Evolutionary conservation across 106 monocot species (phyloP).

Genomic region (Posidonia australis): DNA sequence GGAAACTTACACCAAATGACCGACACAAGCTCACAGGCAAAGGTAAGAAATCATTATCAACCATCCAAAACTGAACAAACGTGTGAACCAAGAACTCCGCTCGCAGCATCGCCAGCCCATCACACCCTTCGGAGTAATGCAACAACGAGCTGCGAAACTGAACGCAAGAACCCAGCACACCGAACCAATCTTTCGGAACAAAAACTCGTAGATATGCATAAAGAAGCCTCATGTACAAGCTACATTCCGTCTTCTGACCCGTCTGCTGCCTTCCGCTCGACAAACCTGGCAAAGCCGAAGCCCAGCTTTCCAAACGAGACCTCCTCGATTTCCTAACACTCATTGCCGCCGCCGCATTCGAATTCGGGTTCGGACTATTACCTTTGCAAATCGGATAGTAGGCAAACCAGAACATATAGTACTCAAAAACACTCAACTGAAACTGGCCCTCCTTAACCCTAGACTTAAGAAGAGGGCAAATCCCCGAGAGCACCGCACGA

Average conservation of each 20-base stretch:
- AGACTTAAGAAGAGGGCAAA: slow-evolving; percentile 47
- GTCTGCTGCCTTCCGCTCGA: slow-evolving; percentile 14
- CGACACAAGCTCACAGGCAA: slow-evolving; percentile 30
- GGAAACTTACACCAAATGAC: slow-evolving; percentile 39
- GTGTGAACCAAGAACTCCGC: slow-evolving; percentile 78
- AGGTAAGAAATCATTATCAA: slow-evolving; percentile 88
- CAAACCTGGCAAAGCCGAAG: slow-evolving; percentile 36
- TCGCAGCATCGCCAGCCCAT: slow-evolving; percentile 28
- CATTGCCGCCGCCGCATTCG: not conserved
- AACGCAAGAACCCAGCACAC: slow-evolving; percentile 13
- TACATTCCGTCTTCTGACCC: slow-evolving; percentile 37
- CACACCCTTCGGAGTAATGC: slow-evolving; percentile 42
- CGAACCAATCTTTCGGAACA: slow-evolving; percentile 27
- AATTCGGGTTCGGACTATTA: slow-evolving; percentile 11
- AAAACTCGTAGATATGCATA: slow-evolving; percentile 58
- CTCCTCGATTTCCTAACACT: slow-evolving; percentile 18
- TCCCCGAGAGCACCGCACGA: slow-evolving; percentile 15
- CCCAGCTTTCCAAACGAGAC: slow-evolving; percentile 60
- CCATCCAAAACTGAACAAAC: slow-evolving; percentile 80
- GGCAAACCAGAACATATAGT: slow-evolving; percentile 90
- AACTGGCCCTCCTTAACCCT: slow-evolving; percentile 43
- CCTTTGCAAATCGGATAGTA: slow-evolving; percentile 76
- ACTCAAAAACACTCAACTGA: slow-evolving; percentile 74
- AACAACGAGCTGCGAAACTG: slow-evolving; percentile 68
- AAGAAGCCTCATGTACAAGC: slow-evolving; percentile 56